Base-by-base conservation (phyloP, 805 yeast species). In the Grigorovia transvaalensis region DNA sequence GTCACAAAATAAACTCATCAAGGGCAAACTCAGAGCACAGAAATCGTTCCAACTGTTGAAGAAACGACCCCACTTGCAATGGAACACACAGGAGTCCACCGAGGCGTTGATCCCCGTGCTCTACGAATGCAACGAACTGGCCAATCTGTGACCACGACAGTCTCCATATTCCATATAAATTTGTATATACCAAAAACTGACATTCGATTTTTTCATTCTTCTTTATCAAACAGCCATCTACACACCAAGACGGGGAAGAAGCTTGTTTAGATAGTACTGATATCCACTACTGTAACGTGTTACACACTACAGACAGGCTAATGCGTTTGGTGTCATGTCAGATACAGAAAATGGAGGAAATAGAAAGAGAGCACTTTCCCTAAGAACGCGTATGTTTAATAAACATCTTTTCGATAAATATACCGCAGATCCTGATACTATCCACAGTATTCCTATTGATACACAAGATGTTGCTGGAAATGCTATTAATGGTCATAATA, bases 381-480 rank as follows among this genome's bases (percentile, higher is more conserved):
- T 66, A 27, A 63, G 70, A 53, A 66, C 69, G 1, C 70, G 65
- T 45, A 57, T 66, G 62, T 66, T 66, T 52, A 66, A 65, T 48
- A 66, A 64, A 38, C 64, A 60, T 50, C 54, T 65, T n/a, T 61
- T 58, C 50, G 62, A 64, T 48, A 60, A 55, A 50, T 57, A 61
- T 49, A 54, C 56, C 9, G 53, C 56, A 4, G 50, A 48, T n/a
- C 42, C 44, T 3, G 9, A 6, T 3, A 19, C 38, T 38, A 7
- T 38, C 9, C 8, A 38, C 15, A n/a, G 17, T 38, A 12, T 38
- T 12, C 17, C 42, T 2, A 38, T 3, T 38, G 8, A 12, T 38
- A 3, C n/a, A 38, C 12, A 38, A 7, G 15, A 38, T 38, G 15
- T 15, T n/a, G 51, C 48, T 4, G 44, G 30, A 38, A 44, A 42